These are phyloP conservation scores for Dothiorella sarmentorum DNA, from an alignment of 2,329 filamentous ascomycete species.

Conservation along the genomic window DNA sequence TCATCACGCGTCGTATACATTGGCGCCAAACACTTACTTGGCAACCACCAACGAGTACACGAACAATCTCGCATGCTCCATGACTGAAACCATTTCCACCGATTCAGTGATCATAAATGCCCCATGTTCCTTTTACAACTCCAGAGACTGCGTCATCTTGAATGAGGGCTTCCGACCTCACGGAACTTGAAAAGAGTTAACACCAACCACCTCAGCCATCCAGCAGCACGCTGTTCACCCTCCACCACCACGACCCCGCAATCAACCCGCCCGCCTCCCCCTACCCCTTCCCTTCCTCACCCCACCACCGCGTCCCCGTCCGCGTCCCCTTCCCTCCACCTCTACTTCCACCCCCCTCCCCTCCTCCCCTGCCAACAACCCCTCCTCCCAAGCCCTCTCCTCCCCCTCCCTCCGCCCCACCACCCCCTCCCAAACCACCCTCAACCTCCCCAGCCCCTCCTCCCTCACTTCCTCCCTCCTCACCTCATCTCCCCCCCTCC, in stretches of 20 bases:
- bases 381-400: neutral
- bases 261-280: too few species aligned
- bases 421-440: neutral
- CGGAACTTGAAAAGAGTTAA: too few species aligned
- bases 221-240: neutral
- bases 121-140: too few species aligned
- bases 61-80: too few species aligned
- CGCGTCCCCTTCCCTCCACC: neutral
- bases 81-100: too few species aligned
- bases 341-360: neutral
- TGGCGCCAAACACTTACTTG: too few species aligned
- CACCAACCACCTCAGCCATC: neutral
- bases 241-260: too few species aligned
- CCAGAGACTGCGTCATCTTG: too few species aligned
- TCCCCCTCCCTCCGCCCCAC: neutral
- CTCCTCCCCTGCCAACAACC: neutral
- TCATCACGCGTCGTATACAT: too few species aligned
- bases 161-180: too few species aligned
- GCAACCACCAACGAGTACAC: too few species aligned
- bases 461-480: neutral
- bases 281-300: neutral
- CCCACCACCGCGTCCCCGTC: neutral
- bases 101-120: too few species aligned
- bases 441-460: neutral
- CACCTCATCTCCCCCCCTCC: neutral